Percentiles rank a stretch among this genome's conserved stretches.
These are phyloP conservation scores for Coemansia pectinata DNA, from an alignment of 192 early-diverging fungal species.

Conservation along the genomic window DNA sequence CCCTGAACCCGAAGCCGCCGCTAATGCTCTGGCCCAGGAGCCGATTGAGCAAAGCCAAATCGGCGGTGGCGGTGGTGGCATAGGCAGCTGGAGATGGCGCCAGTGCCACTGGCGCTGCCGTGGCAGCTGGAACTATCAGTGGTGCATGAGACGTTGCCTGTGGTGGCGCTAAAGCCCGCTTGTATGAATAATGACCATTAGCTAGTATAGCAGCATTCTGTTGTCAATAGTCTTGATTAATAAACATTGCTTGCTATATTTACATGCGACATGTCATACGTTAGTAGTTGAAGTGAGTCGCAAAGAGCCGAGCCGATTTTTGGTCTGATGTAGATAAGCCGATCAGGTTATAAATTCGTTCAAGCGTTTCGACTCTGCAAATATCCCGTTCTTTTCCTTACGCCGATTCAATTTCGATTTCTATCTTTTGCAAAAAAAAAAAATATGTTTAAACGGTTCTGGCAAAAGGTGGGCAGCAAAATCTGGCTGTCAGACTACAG, in stretches of 20 bases:
- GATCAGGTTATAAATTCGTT: background rate
- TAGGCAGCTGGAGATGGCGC: constrained; percentile 1
- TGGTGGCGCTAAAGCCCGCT: background rate
- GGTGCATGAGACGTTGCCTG: constrained; percentile 19
- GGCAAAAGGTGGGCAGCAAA: constrained; percentile 50
- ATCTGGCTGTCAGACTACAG: constrained; percentile 58
- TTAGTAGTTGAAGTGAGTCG: background rate
- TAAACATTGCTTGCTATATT: background rate
- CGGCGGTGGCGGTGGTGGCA: background rate
- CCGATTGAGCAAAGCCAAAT: background rate
- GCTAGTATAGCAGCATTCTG: background rate
- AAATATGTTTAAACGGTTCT: constrained; percentile 49
- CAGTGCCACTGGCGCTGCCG: background rate
- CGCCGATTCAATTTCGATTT: background rate
- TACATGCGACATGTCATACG: background rate
- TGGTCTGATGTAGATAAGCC: background rate
- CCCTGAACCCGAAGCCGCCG: background rate
- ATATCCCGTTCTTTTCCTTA: background rate
- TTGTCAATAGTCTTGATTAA: background rate
- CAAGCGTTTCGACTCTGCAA: background rate
- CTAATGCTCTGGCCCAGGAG: background rate
- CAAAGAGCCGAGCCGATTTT: background rate
- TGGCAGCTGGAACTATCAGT: constrained; percentile 8
- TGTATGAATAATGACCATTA: background rate
- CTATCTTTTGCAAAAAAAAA: background rate